Base-by-base conservation (phyloP, 129 eudicot genomes). In the Lonicera japonica region DNA sequence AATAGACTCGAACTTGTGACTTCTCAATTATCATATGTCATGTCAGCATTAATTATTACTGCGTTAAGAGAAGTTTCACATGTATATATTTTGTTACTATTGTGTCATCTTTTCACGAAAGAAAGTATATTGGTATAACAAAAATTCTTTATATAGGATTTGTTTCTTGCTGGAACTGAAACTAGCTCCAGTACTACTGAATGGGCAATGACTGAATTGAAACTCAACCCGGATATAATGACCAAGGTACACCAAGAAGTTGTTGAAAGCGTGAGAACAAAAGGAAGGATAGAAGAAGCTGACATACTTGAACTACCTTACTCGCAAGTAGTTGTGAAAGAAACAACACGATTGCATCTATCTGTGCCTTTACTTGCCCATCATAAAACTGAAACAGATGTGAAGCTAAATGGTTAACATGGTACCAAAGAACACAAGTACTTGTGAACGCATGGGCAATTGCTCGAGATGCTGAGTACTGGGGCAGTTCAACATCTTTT, bases 121-220 rank as follows among this genome's bases (percentile, higher is more conserved):
- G 36, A 29, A 29, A 29, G 6, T 6, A 29, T 1, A 6, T 2
- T 29, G 36, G 6, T 29, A 29, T 29, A 29, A 29, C 36, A 29
- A 45, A 45, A 45, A 16, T 16, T 43, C 8, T 5, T 7, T 52
- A 51, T 65, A 21, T 43, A 80, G 82, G 86, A 80, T 48, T 19
- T 75, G 8, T 72, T 80, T 15, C 4, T 68, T 22, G 82, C 79
- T 5, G 86, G 82, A 56, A 80, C 76, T 0, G 82, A 72, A 54
- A 75, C 82, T 1, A 69, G 72, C n/a, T 56, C 77, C n/a, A 72
- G 41, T 14, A 63, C 76, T 12, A 63, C 70, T 1, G 81, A 77
- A 70, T 76, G 82, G 86, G 67, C 76, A 51, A 69, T 80, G 76
- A 57, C 82, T 0, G 73, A 72, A 58, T 2, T 81, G 8, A n/a